Evolutionary conservation across 2,329 filamentous ascomycete genomes (phyloP), one percentile per base, ranked within the genome.

Genomic region (Huntiella savannae): DNA sequence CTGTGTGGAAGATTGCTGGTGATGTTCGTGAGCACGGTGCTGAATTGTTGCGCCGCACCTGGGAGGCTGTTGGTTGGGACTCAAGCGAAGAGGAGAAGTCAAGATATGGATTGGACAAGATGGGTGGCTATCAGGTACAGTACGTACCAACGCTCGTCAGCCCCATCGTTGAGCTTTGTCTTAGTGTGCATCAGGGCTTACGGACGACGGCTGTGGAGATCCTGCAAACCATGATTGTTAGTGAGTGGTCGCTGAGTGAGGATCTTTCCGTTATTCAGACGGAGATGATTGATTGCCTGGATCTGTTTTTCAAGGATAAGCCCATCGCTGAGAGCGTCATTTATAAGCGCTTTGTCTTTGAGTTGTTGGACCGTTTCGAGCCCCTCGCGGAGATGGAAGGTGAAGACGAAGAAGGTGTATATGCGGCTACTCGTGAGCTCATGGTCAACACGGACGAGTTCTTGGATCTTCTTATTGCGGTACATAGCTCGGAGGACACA

Each of bases 1-100:
- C 91, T 1, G 88, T 96, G 1, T 98, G 92, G 91, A 98, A 96
- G 64, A 95, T 98, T 58, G 91, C 88, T 3, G 91, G 91, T 4
- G 92, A 98, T 62, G 85, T 98, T 43, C 75, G 91, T 47, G 87
- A 96, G 59, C 74, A 85, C 53, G 91, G 92, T 12, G 88, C 91
- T 3, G 82, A 88, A 43, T 68, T 98, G 6, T 66, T 98, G 33
- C 76, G 81, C 50, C 73, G 76, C 22, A 88, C 82, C 4, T 98
- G 91, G 91, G 84, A 94, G 57, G 82, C 86, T 13, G 92, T 98
- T 51, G 91, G 92, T 10, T 98, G 91, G 91, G 88, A 98, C 55
- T 84, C 85, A 0, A 83, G 73, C 32, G 61, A 69, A 1, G 88
- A 96, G 49, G 87, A 95, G 58, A 73, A 75, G 52, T 68, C 71